Evolutionary conservation across 352 stramenopile genomes (phyloP).

Genomic region (Phytopythium vexans): DNA sequence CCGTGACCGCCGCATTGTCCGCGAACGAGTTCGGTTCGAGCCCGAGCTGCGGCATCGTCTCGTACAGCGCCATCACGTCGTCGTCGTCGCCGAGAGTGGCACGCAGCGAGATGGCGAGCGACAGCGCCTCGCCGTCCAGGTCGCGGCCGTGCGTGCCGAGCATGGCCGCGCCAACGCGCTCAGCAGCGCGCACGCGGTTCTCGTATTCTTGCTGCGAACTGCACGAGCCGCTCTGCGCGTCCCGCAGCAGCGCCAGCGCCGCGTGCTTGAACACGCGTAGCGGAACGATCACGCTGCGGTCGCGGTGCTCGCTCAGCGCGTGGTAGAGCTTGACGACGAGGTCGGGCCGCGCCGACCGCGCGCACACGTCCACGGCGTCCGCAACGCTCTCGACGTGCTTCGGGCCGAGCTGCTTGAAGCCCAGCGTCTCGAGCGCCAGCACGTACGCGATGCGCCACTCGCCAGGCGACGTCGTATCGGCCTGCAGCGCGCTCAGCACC

Average conservation of each 20-base stretch:
- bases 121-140: conserved; percentile 67
- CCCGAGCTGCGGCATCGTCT: conserved; percentile 60
- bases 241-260: conserved; percentile 50
- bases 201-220: conserved; percentile 4
- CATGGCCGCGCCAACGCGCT: conserved; percentile 68
- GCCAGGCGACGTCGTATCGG: conserved; percentile 19
- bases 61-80: conserved; percentile 71
- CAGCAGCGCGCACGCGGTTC: conserved; percentile 43
- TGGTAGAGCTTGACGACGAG: conserved; percentile 58
- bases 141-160: conserved; percentile 42
- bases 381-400: conserved; percentile 67
- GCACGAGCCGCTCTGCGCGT: conserved; percentile 1
- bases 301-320: conserved; percentile 11
- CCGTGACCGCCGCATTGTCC: conserved; percentile 67
- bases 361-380: conserved; percentile 66
- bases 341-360: conserved; percentile 39
- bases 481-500: conserved; percentile 31
- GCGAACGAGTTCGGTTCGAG: conserved; percentile 74
- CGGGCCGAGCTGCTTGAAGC: conserved; percentile 59
- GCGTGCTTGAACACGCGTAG: conserved; percentile 70
- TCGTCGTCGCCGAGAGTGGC: conserved; percentile 66
- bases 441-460: conserved; percentile 79
- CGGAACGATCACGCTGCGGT: conserved; percentile 23
- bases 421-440: conserved; percentile 67
- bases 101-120: conserved; percentile 78